phyloP scores from a whole-genome alignment of 169 alveolate genomes.

The Cryptosporidium xiaoi region DNA sequence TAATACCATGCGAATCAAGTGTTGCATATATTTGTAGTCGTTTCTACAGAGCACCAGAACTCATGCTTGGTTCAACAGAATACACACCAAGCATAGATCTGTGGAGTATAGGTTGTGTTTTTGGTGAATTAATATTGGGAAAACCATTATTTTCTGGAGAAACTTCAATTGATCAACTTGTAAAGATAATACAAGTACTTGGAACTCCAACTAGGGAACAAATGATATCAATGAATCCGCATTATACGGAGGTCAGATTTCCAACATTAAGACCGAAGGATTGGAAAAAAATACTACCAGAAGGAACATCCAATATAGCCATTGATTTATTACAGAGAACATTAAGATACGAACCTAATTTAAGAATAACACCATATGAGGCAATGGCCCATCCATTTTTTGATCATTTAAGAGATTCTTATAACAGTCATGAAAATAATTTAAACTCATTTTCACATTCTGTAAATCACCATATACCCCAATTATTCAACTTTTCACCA shows the following conservation, averaged over 20 bases:
- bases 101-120: conserved; percentile 98
- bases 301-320: conserved; percentile 83
- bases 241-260: conserved; percentile 91
- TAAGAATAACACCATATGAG: conserved; percentile 86
- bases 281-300: conserved; percentile 86
- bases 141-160: conserved; percentile 97
- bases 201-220: conserved; percentile 95
- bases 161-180: conserved; percentile 94
- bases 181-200: conserved; percentile 89
- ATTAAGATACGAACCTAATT: conserved; percentile 87
- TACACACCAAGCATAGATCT: conserved; percentile 97
- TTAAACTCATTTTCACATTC: conserved; percentile 6
- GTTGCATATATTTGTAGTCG: conserved; percentile 96
- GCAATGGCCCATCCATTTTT: conserved; percentile 94
- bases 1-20: conserved; percentile 92
- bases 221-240: conserved; percentile 94
- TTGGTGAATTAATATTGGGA: conserved; percentile 94
- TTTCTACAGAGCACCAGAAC: conserved; percentile 99
- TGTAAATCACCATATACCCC: conserved; percentile 28
- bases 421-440: background rate
- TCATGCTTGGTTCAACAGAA: conserved; percentile 97
- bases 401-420: conserved; percentile 90
- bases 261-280: conserved; percentile 88
- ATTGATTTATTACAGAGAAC: conserved; percentile 84
- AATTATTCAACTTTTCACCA: conserved; percentile 58